Evolutionary conservation across 768 basidiomycete species (phyloP).

Genomic region (Leccinellum rugosiceps): DNA sequence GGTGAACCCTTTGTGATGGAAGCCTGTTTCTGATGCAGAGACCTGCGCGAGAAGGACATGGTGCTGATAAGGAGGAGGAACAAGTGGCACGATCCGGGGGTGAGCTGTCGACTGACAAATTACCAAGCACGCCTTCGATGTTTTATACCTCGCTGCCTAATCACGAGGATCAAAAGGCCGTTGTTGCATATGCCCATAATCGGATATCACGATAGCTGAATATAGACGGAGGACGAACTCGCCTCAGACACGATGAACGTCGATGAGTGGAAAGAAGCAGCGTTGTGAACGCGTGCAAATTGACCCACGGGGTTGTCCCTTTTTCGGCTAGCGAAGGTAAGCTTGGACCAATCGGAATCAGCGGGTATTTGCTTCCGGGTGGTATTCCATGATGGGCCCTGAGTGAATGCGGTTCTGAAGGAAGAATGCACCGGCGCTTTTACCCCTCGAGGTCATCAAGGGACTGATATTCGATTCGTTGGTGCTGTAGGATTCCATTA

Average conservation of each 20-base stretch:
- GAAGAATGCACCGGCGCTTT: background rate
- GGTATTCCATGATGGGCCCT: background rate
- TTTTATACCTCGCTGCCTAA: slow-evolving; percentile 14
- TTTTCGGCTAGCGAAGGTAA: background rate
- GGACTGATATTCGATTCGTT: background rate
- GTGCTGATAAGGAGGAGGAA: background rate
- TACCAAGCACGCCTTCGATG: background rate
- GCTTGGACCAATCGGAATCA: background rate
- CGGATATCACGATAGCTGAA: slow-evolving; percentile 3
- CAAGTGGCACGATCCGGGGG: background rate
- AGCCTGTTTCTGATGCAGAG: slow-evolving; percentile 4
- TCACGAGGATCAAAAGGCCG: background rate
- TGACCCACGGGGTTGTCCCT: background rate
- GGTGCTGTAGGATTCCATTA: background rate
- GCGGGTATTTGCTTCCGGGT: slow-evolving; percentile 1
- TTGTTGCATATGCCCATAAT: background rate
- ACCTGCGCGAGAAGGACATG: slow-evolving; percentile 21
- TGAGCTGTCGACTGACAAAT: background rate
- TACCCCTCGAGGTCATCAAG: slow-evolving; percentile 4
- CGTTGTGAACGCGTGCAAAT: slow-evolving; percentile 2
- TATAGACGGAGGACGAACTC: background rate
- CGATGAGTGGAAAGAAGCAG: slow-evolving; percentile 7
- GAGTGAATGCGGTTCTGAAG: background rate
- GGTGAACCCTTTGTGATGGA: slow-evolving; percentile 9
- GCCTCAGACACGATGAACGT: slow-evolving; percentile 19